Percentiles rank a stretch among this genome's conserved stretches.
Conservation (phyloP, 2,329 filamentous ascomycete species). For the Botrytis pseudocinerea region DNA sequence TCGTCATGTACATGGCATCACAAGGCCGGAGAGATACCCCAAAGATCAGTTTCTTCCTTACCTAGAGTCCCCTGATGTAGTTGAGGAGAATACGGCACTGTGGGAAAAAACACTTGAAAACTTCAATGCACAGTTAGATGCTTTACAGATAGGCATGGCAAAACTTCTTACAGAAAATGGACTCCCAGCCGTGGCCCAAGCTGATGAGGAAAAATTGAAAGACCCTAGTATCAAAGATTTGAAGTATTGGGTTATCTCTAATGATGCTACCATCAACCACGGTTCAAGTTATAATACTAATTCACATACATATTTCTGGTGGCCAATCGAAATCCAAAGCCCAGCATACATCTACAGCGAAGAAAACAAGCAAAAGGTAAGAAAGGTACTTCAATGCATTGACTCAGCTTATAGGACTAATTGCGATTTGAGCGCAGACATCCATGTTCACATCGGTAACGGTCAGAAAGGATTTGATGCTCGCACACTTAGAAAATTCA, state of each 20-base stretch:
- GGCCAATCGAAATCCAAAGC: constrained; percentile 9
- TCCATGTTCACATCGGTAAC: constrained; percentile 19
- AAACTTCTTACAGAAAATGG: not conserved
- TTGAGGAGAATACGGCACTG: not conserved
- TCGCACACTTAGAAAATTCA: not conserved
- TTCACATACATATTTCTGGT: not conserved
- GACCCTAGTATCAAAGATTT: not conserved
- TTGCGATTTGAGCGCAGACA: not conserved
- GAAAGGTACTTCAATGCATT: not conserved
- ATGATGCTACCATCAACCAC: not conserved
- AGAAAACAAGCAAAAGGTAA: constrained; percentile 7
- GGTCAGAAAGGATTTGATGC: not conserved
- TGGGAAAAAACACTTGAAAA: not conserved
- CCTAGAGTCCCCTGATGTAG: accelerated
- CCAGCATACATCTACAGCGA: constrained; percentile 11
- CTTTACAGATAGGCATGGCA: not conserved
- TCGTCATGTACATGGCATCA: not conserved
- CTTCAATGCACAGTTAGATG: not conserved
- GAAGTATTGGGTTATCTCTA: not conserved
- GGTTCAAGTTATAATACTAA: not conserved
- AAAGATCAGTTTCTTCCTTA: not conserved
- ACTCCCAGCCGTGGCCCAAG: not conserved
- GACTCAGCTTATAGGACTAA: not conserved
- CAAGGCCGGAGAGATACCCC: not conserved
- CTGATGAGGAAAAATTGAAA: not conserved